Evolutionary conservation across 1,139 yeast species (phyloP), one percentile per base, ranked within the genome.

Genomic region (Hansenula lynferdii): DNA sequence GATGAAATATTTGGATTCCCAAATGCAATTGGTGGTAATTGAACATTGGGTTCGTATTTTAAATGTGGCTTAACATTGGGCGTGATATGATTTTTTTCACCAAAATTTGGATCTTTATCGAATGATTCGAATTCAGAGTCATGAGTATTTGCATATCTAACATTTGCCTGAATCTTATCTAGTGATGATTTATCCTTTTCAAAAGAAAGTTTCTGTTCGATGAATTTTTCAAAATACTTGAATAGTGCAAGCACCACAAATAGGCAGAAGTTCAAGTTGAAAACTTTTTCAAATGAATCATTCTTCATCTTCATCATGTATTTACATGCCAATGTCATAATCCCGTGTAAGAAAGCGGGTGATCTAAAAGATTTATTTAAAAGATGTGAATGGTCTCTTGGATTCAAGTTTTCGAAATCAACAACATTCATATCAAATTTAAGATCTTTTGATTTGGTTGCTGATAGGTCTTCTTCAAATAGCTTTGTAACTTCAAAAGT

Each of bases 351-450:
- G 19, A 50, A 48, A 1, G 43, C 41, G 5, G 54, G 51, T 3
- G 42, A 34, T 31, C 42, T 44, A 4, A 45, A 23, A 7, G 46
- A 34, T 17, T 28, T 36, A 9, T 45, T 46, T 11, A 49, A 22
- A 9, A 25, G 12, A 10, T 31, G 20, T 6, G 26, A 10, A 8
- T 10, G 30, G 16, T 44, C 39, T 8, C 19, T 26, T 9, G 48
- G 42, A 21, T 47, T 44, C 10, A 47, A 32, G 2, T 29, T 19
- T 35, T 51, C 56, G 17, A 50, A 36, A 12, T 47, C 47, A 20
- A 31, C 20, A 12, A 45, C 31, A 12, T 15, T 28, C 18, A 32
- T 16, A 19, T 16, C 18, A 32, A 25, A 30, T 8, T 25, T 15
- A 2, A n/a, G 8, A 6, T 19, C 12, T 10, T 20, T 20, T 5